A percentile compares a stretch with the other conserved stretches of the same genome.
Evolutionary conservation across 768 basidiomycete species (phyloP).

Genomic region (Erythrobasidium yunnanense): DNA sequence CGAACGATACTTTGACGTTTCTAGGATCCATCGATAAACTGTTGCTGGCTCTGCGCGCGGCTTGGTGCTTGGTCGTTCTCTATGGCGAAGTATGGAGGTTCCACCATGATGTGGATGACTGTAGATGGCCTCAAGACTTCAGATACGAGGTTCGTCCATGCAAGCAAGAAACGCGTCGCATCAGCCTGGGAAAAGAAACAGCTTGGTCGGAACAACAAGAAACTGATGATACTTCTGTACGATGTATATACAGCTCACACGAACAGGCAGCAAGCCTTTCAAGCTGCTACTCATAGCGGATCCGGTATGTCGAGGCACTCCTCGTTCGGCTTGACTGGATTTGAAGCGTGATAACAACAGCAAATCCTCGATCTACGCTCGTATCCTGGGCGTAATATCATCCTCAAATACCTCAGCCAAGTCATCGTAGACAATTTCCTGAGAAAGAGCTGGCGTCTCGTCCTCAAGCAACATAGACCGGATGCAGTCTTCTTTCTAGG

Average conservation of each 20-base stretch:
- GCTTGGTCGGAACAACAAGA: background rate
- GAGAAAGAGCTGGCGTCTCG: constrained; percentile 13
- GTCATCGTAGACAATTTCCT: constrained; percentile 16
- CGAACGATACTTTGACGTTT: background rate
- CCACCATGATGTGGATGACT: background rate
- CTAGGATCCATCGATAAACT: background rate
- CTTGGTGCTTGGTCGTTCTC: background rate
- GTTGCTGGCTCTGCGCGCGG: background rate
- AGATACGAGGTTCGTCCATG: constrained; percentile 21
- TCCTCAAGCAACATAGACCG: constrained; percentile 23
- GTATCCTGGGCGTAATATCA: background rate
- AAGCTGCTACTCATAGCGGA: constrained; percentile 20
- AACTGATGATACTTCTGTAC: no score
- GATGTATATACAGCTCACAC: constrained; percentile 7
- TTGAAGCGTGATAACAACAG: background rate
- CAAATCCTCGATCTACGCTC: constrained; percentile 23
- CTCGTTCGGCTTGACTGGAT: background rate
- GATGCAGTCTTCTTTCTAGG: constrained; percentile 28
- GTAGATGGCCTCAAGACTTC: constrained; percentile 8
- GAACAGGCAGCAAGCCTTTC: constrained; percentile 22
- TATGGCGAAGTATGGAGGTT: constrained; percentile 16
- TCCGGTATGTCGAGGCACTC: constrained; percentile 2
- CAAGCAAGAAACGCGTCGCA: background rate
- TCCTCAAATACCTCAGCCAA: background rate
- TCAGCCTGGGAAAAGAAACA: background rate